Percentiles rank a stretch among this genome's conserved stretches.
phyloP scores from a whole-genome alignment of 768 basidiomycete species.

The Mycena sanguinolenta region DNA sequence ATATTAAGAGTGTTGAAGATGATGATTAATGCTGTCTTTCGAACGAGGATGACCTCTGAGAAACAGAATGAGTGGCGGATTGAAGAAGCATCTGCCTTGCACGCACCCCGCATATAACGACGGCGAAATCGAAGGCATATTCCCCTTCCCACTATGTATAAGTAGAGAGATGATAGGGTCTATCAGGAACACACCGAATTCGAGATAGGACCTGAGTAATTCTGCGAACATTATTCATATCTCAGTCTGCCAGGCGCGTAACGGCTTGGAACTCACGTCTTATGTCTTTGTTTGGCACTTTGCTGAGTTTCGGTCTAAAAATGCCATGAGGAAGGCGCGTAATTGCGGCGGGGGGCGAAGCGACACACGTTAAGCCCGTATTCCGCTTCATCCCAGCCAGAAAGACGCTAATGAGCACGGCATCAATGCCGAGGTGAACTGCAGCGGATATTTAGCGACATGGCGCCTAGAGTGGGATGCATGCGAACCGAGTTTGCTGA shows the following conservation, averaged over 20 bases:
- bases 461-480: neutral
- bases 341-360: neutral
- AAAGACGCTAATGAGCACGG: conserved; percentile 82
- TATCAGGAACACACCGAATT: conserved; percentile 67
- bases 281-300: conserved; percentile 90
- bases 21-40: conserved; percentile 62
- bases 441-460: conserved; percentile 22
- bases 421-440: conserved; percentile 83
- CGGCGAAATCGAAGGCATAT: conserved; percentile 88
- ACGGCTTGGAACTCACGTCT: conserved; percentile 70
- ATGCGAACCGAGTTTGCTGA: conserved; percentile 68
- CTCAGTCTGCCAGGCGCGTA: conserved; percentile 8
- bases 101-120: conserved; percentile 86
- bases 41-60: conserved; percentile 80
- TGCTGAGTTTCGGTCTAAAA: conserved; percentile 77
- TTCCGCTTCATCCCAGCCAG: conserved; percentile 70
- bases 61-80: conserved; percentile 3
- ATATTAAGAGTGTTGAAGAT: conserved; percentile 20
- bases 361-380: conserved; percentile 86
- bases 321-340: neutral
- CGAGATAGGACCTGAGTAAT: conserved; percentile 81
- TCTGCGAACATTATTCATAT: conserved; percentile 57
- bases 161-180: neutral
- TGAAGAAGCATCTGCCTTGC: conserved; percentile 5
- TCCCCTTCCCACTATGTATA: conserved; percentile 66